These are phyloP conservation scores for Grifola frondosa DNA, from an alignment of 1,284 basidiomycete genomes.

Conservation along the genomic window DNA sequence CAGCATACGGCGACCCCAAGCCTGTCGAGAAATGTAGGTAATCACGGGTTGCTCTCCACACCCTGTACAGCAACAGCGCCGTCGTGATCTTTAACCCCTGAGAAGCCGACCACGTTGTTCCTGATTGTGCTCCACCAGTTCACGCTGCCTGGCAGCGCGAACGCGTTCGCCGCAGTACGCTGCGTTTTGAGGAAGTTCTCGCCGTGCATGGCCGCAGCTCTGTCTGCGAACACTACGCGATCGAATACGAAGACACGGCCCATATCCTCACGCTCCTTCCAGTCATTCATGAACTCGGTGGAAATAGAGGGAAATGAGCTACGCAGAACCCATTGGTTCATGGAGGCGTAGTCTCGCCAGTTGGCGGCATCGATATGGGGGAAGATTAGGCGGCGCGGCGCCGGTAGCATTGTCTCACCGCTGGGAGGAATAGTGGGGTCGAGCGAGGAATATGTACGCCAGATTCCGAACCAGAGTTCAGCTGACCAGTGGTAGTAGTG, in stretches of 20 bases:
- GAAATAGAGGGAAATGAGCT: conserved; percentile 75
- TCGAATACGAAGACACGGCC: conserved; percentile 76
- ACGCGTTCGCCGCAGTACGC: conserved; percentile 73
- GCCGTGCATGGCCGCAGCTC: conserved; percentile 76
- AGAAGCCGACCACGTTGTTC: conserved; percentile 69
- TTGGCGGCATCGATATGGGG: conserved; percentile 67
- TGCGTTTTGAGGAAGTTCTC: conserved; percentile 67
- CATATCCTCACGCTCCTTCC: conserved; percentile 73
- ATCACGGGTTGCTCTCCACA: conserved; percentile 57
- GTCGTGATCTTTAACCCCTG: conserved; percentile 48
- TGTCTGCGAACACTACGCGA: conserved; percentile 79
- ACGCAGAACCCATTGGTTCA: conserved; percentile 80
- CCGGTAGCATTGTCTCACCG: conserved; percentile 69
- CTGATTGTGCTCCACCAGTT: conserved; percentile 84
- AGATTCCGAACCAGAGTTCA: conserved; percentile 86
- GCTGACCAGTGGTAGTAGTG: conserved; percentile 87
- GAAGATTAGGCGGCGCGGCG: conserved; percentile 74
- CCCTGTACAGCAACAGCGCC: conserved; percentile 28
- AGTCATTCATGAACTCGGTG: conserved; percentile 78
- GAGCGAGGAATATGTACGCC: conserved; percentile 82
- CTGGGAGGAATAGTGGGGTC: conserved; percentile 64
- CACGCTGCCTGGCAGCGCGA: conserved; percentile 67
- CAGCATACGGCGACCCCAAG: conserved; percentile 79
- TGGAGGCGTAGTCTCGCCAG: conserved; percentile 85
- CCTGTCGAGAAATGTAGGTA: conserved; percentile 85